Evolutionary conservation across 2,329 filamentous ascomycete species (phyloP).

Genomic region (Sporothrix euskadiensis): DNA sequence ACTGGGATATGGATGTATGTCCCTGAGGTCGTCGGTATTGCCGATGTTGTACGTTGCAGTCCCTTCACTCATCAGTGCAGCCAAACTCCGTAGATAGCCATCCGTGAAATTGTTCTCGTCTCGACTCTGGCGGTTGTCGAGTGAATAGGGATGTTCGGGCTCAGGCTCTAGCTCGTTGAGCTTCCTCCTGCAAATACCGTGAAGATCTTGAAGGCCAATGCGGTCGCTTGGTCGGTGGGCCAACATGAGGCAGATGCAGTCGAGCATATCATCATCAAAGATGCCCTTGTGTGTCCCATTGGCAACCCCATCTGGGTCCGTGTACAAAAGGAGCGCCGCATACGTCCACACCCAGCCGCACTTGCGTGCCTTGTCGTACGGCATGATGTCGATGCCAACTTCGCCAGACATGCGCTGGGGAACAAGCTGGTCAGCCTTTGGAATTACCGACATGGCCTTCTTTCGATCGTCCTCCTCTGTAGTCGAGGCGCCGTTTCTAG

Average conservation of each 20-base stretch:
- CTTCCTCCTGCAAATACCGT: neutral
- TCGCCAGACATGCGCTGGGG: neutral
- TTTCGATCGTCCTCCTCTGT: neutral
- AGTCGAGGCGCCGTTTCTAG: no score
- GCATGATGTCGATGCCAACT: neutral
- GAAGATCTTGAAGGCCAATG: neutral
- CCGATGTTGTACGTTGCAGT: neutral
- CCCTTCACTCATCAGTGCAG: neutral
- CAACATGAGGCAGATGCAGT: constrained; percentile 28
- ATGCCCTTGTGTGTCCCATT: neutral
- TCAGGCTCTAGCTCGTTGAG: neutral
- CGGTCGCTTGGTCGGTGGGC: constrained; percentile 23
- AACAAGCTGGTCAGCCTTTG: neutral
- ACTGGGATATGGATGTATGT: no score
- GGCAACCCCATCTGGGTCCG: neutral
- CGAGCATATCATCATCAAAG: neutral
- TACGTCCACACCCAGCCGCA: constrained; percentile 29
- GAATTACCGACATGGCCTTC: neutral
- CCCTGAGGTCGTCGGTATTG: no score
- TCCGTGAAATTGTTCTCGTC: constrained; percentile 21
- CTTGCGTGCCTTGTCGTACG: neutral
- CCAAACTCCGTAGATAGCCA: neutral
- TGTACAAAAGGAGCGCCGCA: constrained; percentile 6
- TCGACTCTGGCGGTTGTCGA: neutral
- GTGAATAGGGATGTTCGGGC: neutral